These are phyloP conservation scores for Citrus medica DNA, from an alignment of 345 rosid genomes.

Conservation along the genomic window DNA sequence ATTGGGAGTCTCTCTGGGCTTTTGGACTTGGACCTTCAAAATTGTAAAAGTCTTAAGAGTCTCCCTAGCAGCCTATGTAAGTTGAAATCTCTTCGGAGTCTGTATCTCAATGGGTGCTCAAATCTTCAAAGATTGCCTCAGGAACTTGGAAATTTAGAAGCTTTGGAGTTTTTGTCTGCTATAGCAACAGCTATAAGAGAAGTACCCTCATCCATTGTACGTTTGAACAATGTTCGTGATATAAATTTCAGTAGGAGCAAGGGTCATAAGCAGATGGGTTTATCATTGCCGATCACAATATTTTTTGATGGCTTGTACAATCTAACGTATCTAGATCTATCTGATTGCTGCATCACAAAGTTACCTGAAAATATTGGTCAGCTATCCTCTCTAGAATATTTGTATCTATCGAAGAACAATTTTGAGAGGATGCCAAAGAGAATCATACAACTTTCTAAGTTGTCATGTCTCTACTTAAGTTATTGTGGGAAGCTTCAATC, in stretches of 20 bases:
- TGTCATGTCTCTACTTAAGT: conserved; percentile 7
- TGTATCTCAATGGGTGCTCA: neutral
- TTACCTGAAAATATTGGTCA: too few relatives aligned
- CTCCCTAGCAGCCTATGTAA: neutral
- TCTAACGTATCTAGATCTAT: conserved; percentile 22
- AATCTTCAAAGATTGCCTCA: neutral
- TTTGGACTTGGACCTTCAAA: too few relatives aligned
- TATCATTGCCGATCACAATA: conserved; percentile 11
- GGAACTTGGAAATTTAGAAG: neutral
- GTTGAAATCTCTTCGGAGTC: neutral
- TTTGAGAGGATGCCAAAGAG: too few relatives aligned
- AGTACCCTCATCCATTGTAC: neutral
- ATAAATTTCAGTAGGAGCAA: neutral
- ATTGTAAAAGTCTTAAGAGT: too few relatives aligned
- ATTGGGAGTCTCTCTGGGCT: too few relatives aligned
- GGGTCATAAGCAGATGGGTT: neutral
- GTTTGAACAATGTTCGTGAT: neutral
- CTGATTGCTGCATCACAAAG: conserved; percentile 26
- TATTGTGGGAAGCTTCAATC: conserved; percentile 31
- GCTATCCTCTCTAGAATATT: too few relatives aligned
- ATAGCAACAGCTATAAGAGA: neutral
- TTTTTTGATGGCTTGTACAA: conserved; percentile 21
- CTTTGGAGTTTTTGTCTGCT: neutral
- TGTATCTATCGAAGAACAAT: too few relatives aligned
- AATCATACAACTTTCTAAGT: conserved; percentile 23